A percentile compares a stretch with the other conserved stretches of the same genome.
phyloP scores from a whole-genome alignment of 1,284 basidiomycete species.

The Cutaneotrichosporon dermatis region DNA sequence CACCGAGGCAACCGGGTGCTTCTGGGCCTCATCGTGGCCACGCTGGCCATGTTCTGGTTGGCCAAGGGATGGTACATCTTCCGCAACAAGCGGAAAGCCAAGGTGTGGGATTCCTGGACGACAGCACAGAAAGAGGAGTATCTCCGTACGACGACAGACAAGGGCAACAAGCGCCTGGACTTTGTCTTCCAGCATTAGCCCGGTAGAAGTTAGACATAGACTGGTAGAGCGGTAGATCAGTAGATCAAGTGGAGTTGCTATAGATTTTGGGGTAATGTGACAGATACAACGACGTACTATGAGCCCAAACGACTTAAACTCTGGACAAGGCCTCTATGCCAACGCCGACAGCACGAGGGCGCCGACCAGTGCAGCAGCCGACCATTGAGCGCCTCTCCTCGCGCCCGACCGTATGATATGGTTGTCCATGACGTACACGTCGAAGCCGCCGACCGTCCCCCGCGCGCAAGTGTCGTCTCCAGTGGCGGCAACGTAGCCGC shows the following conservation, averaged over 20 bases:
- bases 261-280: no score
- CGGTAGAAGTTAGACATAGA: not conserved
- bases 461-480: constrained; percentile 12
- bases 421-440: constrained; percentile 18
- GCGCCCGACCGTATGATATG: not conserved
- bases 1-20: constrained; percentile 36
- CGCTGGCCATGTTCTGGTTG: constrained; percentile 21
- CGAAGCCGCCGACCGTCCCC: constrained; percentile 14
- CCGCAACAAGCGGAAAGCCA: constrained; percentile 26
- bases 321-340: not conserved
- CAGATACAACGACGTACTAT: no score
- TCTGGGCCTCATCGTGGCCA: constrained; percentile 25
- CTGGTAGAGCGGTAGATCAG: no score
- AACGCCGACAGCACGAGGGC: no score
- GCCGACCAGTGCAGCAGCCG: no score
- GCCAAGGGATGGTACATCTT: constrained; percentile 27
- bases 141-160: constrained; percentile 27
- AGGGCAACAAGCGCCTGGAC: constrained; percentile 33
- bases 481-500: constrained; percentile 10
- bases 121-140: constrained; percentile 28
- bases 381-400: not conserved
- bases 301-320: no score
- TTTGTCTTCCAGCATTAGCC: constrained; percentile 13
- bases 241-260: no score
- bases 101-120: constrained; percentile 32